Conservation (phyloP, 2,329 filamentous ascomycete genomes). For the Nemania sp. region DNA sequence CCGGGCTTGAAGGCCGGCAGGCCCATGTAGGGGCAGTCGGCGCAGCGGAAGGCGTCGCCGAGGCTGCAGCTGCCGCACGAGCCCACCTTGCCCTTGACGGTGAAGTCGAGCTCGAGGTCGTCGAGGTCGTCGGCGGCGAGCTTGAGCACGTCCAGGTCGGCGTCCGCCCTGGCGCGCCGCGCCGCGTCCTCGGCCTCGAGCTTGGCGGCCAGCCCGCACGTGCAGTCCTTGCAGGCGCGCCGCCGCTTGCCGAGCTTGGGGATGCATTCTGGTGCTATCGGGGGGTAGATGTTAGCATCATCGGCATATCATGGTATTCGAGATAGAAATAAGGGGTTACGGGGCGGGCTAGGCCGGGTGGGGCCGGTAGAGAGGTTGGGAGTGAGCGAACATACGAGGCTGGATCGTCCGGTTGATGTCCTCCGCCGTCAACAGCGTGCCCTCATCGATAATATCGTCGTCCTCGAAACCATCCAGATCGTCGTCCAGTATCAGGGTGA, state of each 20-base stretch:
- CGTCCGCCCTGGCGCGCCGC: conserved; percentile 68
- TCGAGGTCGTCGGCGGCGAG: conserved; percentile 77
- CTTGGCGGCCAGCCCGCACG: conserved; percentile 85
- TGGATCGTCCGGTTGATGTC: conserved; percentile 78
- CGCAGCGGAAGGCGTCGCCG: conserved; percentile 84
- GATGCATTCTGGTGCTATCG: conserved; percentile 76
- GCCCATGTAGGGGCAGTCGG: conserved; percentile 53
- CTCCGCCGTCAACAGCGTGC: conserved; percentile 81
- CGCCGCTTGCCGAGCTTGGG: conserved; percentile 87
- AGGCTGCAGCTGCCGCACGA: conserved; percentile 90
- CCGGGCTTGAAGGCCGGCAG: conserved; percentile 95
- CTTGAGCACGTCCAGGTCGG: conserved; percentile 66
- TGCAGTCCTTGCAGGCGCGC: conserved; percentile 96
- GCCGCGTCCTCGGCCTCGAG: conserved; percentile 82
- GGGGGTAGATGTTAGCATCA: conserved; percentile 33
- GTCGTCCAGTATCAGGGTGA: conserved; percentile 65
- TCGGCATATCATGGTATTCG: conserved; percentile 28
- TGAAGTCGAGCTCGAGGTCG: conserved; percentile 81
- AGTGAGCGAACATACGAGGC: conserved; percentile 69
- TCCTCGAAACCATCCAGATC: conserved; percentile 68
- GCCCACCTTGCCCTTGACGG: conserved; percentile 93
- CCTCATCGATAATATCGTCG: conserved; percentile 89
- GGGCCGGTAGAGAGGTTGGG: not conserved
- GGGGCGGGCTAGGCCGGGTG: not conserved
- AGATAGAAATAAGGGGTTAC: not conserved